Base-by-base conservation (phyloP, 2,329 filamentous ascomycete species). In the Cryphonectria naterciae region DNA sequence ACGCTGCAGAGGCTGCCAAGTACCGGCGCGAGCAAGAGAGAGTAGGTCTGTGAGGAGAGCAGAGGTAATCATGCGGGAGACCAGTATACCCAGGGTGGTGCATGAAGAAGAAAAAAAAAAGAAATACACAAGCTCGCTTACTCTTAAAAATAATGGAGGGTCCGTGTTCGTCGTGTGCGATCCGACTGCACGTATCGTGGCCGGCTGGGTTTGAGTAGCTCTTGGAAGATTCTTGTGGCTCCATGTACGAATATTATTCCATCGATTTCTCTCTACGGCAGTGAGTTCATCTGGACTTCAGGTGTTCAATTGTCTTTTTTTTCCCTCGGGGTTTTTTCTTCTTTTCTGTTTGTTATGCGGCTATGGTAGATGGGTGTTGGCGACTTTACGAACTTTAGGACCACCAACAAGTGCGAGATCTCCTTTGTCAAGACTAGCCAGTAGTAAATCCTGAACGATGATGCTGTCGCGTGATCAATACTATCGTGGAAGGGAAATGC, bases 21-120 rank as follows among this genome's bases (percentile, higher is more conserved):
- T 82, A 81, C 69, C 62, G 69, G 35, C 79, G 80, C 74, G 77
- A 79, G 37, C 68, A 77, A 39, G 37, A 70, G 39, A 66, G 28
- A 46, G n/a, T 32, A 11, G 56, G 25, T 28, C 41, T 49, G 17
- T 65, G 10, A 65, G 28, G 37, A 39, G 25, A 17, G 61, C 61
- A 2, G 61, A 46, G 61, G 37, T 43, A 46, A 19, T 43, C 37
- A 28, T 46, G 37, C 39, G 17, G 25, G 41, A 43, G 10, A 62
- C 17, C 32, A 67, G 46, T 60, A 68, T 39, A 39, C 39, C 58
- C 56, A 43, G 39, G 56, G 54, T 60, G 37, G 25, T 46, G n/a
- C 49, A 37, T 46, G 41, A 41, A n/a, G 11, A n/a, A 41, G 17
- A n/a, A n/a, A 41, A 39, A 39, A 11, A 39, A 39, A 11, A 11